Conservation (phyloP, 371 early-diverging fungal genomes). For the Mucor ambiguus region DNA sequence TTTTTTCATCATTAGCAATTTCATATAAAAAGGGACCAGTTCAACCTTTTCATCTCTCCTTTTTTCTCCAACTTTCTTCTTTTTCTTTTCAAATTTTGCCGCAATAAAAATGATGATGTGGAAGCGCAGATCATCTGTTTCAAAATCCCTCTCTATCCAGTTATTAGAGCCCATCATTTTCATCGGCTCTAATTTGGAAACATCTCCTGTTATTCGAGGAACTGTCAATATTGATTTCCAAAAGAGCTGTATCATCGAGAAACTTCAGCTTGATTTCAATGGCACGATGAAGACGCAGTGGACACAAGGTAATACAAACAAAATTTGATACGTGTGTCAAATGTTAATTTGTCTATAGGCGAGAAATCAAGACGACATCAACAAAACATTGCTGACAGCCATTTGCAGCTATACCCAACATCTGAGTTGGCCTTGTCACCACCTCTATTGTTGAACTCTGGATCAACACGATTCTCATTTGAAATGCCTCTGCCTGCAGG, state of each 20-base stretch:
- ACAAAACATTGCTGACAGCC: conserved; percentile 8
- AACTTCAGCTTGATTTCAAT: conserved; percentile 7
- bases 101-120: conserved; percentile 16
- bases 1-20: background rate
- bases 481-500: conserved; percentile 31
- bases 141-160: conserved; percentile 16
- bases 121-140: conserved; percentile 2
- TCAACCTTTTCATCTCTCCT: background rate
- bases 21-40: background rate
- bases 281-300: conserved; percentile 17
- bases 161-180: conserved; percentile 34
- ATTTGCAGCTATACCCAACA: conserved; percentile 2
- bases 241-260: conserved; percentile 9
- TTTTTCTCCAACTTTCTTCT: background rate
- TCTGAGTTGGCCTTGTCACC: background rate
- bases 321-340: background rate
- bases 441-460: conserved; percentile 4
- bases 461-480: conserved; percentile 22
- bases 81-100: background rate
- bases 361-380: background rate
- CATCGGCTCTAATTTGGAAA: conserved; percentile 14
- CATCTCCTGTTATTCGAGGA: conserved; percentile 29
- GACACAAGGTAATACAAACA: conserved; percentile 9
- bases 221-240: conserved; percentile 11
- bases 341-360: background rate